Base-by-base conservation (phyloP, 1,139 yeast species). In the Suhomyces coccinellae region DNA sequence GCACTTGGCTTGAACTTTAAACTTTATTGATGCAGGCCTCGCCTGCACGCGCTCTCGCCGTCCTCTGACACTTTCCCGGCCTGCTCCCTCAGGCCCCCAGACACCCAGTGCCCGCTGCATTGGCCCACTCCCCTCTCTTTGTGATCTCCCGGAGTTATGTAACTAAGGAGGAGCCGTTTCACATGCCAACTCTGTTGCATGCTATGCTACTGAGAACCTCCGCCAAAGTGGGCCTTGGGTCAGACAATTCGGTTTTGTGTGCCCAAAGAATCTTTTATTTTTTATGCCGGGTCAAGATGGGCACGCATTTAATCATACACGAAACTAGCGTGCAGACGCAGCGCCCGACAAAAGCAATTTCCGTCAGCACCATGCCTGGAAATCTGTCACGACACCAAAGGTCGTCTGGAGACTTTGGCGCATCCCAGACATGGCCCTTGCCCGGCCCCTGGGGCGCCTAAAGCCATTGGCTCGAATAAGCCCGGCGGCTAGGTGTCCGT, bases 201-300 rank as follows among this genome's bases (percentile, higher is more conserved):
- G 20, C 30, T 6, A 16, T 27, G 31, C 22, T 26, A 33, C 37
- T 13, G 33, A 33, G 28, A 33, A 27, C 31, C 26, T 5, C 32
- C 37, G 30, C 42, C 36, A 22, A 26, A 33, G 15, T 20, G 24
- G n/a, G 27, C 31, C 14, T 13, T 31, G 22, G 37, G 38, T 29
- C 43, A 33, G 43, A 34, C 38, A 9, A 27, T 40, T 40, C 34
- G 27, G 24, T 24, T 40, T 40, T 40, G 43, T 40, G 38, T n/a
- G 16, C 11, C 29, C 38, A 22, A 14, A 16, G 33, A 28, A 34
- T 34, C 38, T 15, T 29, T 11, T 34, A 39, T 39, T 39, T 38
- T 34, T 34, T 34, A 34, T 29, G 43, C 33, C 16, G 35, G 35
- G 11, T 7, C 27, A 14, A 29, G 38, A 29, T 40, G 38, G 20